These are phyloP conservation scores for Cucurbita pepo DNA, from an alignment of 306 rosid species.

Conservation along the genomic window DNA sequence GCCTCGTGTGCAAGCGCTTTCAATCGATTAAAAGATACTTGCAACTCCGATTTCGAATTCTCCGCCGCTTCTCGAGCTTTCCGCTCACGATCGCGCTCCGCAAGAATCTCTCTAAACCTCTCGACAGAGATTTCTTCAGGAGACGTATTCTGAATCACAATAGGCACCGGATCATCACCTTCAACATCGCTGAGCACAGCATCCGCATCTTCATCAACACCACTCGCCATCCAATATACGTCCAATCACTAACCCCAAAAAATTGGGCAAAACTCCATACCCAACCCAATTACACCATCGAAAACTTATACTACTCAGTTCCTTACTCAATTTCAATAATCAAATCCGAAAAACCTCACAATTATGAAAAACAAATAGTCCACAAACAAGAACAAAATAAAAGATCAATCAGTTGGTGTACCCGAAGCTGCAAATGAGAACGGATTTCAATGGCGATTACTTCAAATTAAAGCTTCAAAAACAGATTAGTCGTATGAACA, in stretches of 20 bases:
- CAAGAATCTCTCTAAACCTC: slow-evolving; percentile 40
- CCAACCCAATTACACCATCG: neutral
- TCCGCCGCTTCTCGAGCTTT: slow-evolving; percentile 62
- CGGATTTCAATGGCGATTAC: neutral
- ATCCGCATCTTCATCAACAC: slow-evolving; percentile 50
- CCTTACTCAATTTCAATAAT: neutral
- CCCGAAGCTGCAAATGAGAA: neutral
- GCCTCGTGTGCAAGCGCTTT: slow-evolving; percentile 78
- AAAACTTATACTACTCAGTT: neutral
- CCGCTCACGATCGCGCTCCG: slow-evolving; percentile 82
- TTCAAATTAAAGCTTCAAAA: neutral
- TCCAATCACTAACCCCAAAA: slow-evolving; percentile 11
- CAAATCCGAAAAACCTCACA: neutral
- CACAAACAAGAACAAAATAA: neutral
- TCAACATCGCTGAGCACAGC: slow-evolving; percentile 93
- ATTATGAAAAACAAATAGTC: neutral
- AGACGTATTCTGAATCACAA: slow-evolving; percentile 13
- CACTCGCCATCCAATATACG: slow-evolving; percentile 38
- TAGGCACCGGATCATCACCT: slow-evolving; percentile 47
- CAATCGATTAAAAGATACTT: slow-evolving; percentile 47
- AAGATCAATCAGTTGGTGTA: neutral
- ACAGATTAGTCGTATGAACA: neutral
- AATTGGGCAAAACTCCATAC: slow-evolving; percentile 8
- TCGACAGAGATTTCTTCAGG: slow-evolving; percentile 53
- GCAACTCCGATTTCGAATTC: slow-evolving; percentile 54